Percentiles rank a stretch among this genome's conserved stretches.
Evolutionary conservation across 805 yeast genomes (phyloP).

Genomic region (Cyberlindnera mississippiensis): DNA sequence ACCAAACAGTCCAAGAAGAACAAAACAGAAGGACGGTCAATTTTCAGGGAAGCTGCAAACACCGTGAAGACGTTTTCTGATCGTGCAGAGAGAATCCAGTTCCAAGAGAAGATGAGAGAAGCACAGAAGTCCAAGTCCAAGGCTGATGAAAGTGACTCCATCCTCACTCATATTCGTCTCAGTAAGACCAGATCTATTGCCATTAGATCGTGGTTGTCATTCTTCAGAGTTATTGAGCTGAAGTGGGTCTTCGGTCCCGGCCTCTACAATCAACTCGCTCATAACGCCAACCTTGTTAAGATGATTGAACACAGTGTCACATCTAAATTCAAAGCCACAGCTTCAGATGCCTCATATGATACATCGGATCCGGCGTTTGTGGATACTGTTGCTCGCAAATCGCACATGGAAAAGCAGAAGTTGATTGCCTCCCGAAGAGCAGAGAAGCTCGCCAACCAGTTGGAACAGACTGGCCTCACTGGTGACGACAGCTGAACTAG

Average conservation of each 20-base stretch:
- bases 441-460: slow-evolving; percentile 17
- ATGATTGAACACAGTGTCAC: slow-evolving; percentile 22
- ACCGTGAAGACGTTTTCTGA: slow-evolving; percentile 42
- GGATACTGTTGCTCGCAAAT: slow-evolving; percentile 13
- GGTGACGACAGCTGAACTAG: slow-evolving; percentile 4
- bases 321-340: slow-evolving; percentile 11
- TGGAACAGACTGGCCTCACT: slow-evolving; percentile 24
- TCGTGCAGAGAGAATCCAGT: slow-evolving; percentile 31
- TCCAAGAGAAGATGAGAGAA: slow-evolving; percentile 16
- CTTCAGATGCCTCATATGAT: slow-evolving; percentile 9
- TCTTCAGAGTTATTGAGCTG: slow-evolving; percentile 25
- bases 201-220: slow-evolving; percentile 28
- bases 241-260: slow-evolving; percentile 28
- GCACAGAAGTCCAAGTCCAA: slow-evolving; percentile 16
- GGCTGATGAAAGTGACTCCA: slow-evolving; percentile 15
- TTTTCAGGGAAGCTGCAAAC: slow-evolving; percentile 52
- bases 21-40: slow-evolving; percentile 53
- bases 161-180: slow-evolving; percentile 24
- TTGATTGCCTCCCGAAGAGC: slow-evolving; percentile 22
- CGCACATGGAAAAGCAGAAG: slow-evolving; percentile 19
- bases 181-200: slow-evolving; percentile 27
- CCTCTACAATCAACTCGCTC: slow-evolving; percentile 26
- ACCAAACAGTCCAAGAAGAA: slow-evolving; percentile 60
- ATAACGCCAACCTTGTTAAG: slow-evolving; percentile 16
- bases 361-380: slow-evolving; percentile 13